Evolutionary conservation across 345 rosid species (phyloP), one percentile per base, ranked within the genome.

Genomic region (Citrus maxima): DNA sequence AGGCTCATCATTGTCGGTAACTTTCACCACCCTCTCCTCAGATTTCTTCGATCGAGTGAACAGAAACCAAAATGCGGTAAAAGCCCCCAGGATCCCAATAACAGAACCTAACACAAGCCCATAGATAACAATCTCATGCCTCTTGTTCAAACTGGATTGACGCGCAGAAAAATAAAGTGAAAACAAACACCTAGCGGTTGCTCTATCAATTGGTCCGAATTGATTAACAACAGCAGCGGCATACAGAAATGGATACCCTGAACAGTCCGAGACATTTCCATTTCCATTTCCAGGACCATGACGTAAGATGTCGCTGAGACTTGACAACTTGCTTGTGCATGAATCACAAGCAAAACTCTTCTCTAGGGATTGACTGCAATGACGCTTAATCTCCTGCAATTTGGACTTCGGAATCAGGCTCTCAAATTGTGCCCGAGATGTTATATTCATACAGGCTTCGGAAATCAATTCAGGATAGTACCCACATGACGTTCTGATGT

Each of bases 181-280:
- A 83, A 85, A 88, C 70, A 88, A 82, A 68, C 86, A 85, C 42
- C 78, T 74, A 5, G 83, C 80, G n/a, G 83, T 85, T 38, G 68
- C 79, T 28, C 49, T 72, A 79, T 88, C 80, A 0, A 82, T 74
- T 21, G 86, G 87, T 69, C 90, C 90, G 37, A 78, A 67, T 22
- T 75, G 38, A 70, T 79, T 84, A 9, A 83, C 30, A 74, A 85
- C 59, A n/a, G 83, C 88, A 25, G 88, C 87, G 3, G 86, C 80
- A 70, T 87, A 87, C 79, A 84, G 75, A 13, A 16, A 46, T 62
- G 76, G 28, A 54, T 80, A 85, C 42, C 80, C 78, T 19, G 82
- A 46, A 79, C 84, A 82, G 70, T 72, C 67, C 2, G 85, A 85
- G 40, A 55, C 38, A 76, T 81, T 80, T 54, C 30, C 69, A 56